These are phyloP conservation scores for Cordyceps cicadae DNA, from an alignment of 2,329 filamentous ascomycete genomes.

Conservation along the genomic window DNA sequence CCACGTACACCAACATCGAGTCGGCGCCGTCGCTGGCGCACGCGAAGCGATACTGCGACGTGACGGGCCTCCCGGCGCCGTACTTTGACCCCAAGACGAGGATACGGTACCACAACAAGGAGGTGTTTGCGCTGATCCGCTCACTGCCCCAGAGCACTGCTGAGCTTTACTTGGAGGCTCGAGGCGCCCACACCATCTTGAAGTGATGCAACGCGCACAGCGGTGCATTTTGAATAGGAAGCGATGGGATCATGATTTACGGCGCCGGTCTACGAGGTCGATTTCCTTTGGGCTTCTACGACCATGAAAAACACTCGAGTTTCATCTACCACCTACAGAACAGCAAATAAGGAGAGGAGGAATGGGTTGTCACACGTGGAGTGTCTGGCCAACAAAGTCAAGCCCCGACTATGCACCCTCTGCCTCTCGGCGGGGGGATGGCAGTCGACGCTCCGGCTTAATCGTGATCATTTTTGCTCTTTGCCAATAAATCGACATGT, in stretches of 20 bases:
- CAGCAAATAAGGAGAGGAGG: background rate
- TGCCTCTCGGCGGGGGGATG: constrained; percentile 70
- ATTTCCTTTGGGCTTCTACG: background rate
- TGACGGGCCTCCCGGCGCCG: constrained; percentile 83
- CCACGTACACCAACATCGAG: constrained; percentile 95
- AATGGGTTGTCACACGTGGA: background rate
- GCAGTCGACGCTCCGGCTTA: constrained; percentile 98
- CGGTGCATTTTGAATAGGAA: background rate
- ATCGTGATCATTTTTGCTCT: constrained; percentile 80
- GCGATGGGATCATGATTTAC: background rate
- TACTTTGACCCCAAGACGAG: constrained; percentile 95
- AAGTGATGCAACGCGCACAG: constrained; percentile 50
- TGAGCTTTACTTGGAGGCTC: constrained; percentile 81
- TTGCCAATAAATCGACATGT: constrained; percentile 63
- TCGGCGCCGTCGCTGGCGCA: constrained; percentile 81
- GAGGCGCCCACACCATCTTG: constrained; percentile 85
- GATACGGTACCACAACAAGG: constrained; percentile 83
- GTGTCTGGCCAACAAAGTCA: constrained; percentile 92
- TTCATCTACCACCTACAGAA: background rate
- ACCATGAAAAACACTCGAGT: background rate
- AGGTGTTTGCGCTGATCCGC: constrained; percentile 80
- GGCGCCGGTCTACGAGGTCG: background rate
- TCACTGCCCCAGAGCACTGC: constrained; percentile 71
- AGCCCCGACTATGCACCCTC: constrained; percentile 80
- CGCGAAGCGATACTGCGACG: constrained; percentile 86